A percentile compares a stretch with the other conserved stretches of the same genome.
Conservation (phyloP, 768 basidiomycete species). For the Leucocoprinus birnbaumii region DNA sequence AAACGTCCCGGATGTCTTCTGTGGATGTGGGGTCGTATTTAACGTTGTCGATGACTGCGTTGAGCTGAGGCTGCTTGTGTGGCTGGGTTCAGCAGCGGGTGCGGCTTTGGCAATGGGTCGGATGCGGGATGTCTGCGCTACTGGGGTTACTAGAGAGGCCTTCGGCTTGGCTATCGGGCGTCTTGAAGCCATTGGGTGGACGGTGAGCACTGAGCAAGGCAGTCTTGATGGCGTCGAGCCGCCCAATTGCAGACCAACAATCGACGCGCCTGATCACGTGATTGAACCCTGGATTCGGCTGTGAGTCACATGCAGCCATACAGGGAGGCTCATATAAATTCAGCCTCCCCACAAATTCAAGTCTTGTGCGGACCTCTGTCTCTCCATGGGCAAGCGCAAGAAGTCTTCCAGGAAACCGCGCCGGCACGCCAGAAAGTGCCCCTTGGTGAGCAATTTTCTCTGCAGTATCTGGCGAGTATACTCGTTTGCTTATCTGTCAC, state of each 20-base stretch:
- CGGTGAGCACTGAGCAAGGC: conserved; percentile 3
- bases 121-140: conserved; percentile 23
- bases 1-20: conserved; percentile 36
- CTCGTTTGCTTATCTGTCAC: not conserved
- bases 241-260: not conserved
- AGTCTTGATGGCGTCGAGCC: no score
- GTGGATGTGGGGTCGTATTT: conserved; percentile 7
- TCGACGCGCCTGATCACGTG: conserved; percentile 33
- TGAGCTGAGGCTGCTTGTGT: conserved; percentile 1
- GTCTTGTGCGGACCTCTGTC: not conserved
- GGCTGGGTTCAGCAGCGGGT: not conserved
- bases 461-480: not conserved
- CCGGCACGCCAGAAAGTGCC: conserved; percentile 66
- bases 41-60: not conserved
- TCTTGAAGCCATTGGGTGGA: conserved; percentile 56
- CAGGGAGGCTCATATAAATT: not conserved
- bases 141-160: conserved; percentile 27
- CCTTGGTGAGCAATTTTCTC: conserved; percentile 49
- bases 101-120: not conserved
- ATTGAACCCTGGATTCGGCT: not conserved
- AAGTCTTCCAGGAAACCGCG: conserved; percentile 84
- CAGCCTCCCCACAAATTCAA: not conserved
- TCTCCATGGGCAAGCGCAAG: conserved; percentile 83
- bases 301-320: not conserved
- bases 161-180: conserved; percentile 51